Percentiles rank a stretch among this genome's conserved stretches.
phyloP scores from a whole-genome alignment of 129 eudicot genomes.

The Rutidosis leptorrhynchoides region DNA sequence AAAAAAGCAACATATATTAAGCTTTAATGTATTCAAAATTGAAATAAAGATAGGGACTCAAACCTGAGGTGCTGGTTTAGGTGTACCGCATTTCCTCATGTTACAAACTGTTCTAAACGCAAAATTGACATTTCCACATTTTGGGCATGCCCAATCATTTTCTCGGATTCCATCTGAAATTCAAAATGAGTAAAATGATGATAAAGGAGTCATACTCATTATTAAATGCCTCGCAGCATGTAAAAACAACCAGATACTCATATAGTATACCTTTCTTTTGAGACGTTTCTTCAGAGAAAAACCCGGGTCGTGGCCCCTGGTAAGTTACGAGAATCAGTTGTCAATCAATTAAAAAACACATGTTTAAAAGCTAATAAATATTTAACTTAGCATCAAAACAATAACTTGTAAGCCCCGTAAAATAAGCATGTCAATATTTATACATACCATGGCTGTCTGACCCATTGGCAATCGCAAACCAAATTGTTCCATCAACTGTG shows the following conservation, averaged over 20 bases:
- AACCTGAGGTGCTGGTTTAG: constrained; percentile 91
- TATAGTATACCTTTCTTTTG: constrained; percentile 43
- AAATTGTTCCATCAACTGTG: constrained; percentile 78
- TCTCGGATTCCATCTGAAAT: constrained; percentile 76
- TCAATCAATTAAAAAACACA: constrained; percentile 7
- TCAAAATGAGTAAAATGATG: background rate
- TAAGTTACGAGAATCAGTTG: constrained; percentile 2
- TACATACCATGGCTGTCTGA: constrained; percentile 61
- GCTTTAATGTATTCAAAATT: constrained; percentile 4
- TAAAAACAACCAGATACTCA: background rate
- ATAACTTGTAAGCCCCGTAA: background rate
- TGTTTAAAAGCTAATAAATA: background rate
- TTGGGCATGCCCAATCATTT: constrained; percentile 88
- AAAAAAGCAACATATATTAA: background rate
- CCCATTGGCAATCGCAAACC: constrained; percentile 70
- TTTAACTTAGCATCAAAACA: background rate
- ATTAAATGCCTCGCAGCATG: constrained; percentile 6
- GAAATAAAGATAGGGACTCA: constrained; percentile 3
- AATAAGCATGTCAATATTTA: background rate
- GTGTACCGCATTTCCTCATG: constrained; percentile 94
- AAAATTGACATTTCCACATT: constrained; percentile 90
- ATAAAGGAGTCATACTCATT: background rate
- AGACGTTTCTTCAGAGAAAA: constrained; percentile 59
- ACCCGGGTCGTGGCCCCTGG: constrained; percentile 80
- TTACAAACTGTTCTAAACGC: constrained; percentile 90